phyloP scores from a whole-genome alignment of 192 early-diverging fungal species.

The Paraglomus brasilianum region DNA sequence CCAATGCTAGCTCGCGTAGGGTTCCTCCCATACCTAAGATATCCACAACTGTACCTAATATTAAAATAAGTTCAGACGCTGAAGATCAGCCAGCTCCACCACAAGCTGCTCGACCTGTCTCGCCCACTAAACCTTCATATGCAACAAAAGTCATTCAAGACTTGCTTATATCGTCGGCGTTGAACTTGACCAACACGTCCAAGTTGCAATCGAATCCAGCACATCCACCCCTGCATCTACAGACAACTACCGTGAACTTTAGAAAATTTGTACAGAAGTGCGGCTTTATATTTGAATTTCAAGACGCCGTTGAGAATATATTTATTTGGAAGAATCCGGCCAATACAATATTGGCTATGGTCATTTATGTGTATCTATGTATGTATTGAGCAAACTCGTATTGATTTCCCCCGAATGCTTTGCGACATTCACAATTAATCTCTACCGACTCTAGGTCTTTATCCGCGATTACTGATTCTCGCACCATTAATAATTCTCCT shows the following conservation, averaged over 20 bases:
- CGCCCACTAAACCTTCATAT: slow-evolving; percentile 30
- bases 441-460: slow-evolving; percentile 30
- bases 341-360: slow-evolving; percentile 54
- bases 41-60: no score
- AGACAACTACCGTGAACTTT: slow-evolving; percentile 69
- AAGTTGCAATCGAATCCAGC: slow-evolving; percentile 46
- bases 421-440: neutral
- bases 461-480: slow-evolving; percentile 37
- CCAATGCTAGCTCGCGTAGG: no score
- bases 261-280: slow-evolving; percentile 63
- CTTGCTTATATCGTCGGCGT: slow-evolving; percentile 48
- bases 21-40: no score
- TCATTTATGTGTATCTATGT: slow-evolving; percentile 56
- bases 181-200: slow-evolving; percentile 39
- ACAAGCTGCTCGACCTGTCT: slow-evolving; percentile 25
- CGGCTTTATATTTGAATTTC: slow-evolving; percentile 60
- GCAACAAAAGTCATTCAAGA: slow-evolving; percentile 38
- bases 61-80: no score
- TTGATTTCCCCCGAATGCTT: neutral
- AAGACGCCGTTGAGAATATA: slow-evolving; percentile 61
- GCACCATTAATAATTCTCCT: slow-evolving; percentile 32
- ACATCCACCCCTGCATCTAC: slow-evolving; percentile 58
- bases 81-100: neutral
- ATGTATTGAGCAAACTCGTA: slow-evolving; percentile 26
- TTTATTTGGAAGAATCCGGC: slow-evolving; percentile 71